A percentile compares a stretch with the other conserved stretches of the same genome.
Evolutionary conservation across 1,139 yeast species (phyloP).

Genomic region (Candida pseudoviswanathii): DNA sequence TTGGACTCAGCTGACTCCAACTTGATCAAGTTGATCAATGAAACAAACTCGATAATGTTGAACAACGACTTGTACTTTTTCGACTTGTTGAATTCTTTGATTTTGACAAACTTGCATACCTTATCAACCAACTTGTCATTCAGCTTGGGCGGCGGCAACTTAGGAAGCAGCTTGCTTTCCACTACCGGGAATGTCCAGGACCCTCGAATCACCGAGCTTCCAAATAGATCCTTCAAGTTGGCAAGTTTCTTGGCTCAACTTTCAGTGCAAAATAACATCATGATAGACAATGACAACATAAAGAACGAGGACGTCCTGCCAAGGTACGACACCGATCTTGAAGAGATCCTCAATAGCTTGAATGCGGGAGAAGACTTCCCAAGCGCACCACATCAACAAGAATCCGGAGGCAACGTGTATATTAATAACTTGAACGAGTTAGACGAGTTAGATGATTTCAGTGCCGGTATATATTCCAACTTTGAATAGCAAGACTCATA

Average conservation of each 20-base stretch:
- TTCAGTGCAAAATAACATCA: constrained; percentile 63
- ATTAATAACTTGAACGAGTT: constrained; percentile 52
- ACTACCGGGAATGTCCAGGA: constrained; percentile 12
- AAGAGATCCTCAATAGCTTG: constrained; percentile 18
- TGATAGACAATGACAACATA: constrained; percentile 45
- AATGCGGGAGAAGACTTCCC: constrained; percentile 17
- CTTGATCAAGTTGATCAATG: constrained; percentile 48
- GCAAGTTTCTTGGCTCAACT: constrained; percentile 71
- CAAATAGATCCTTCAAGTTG: constrained; percentile 47
- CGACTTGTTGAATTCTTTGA: constrained; percentile 32
- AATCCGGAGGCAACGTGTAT: constrained; percentile 44
- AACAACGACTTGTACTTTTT: constrained; percentile 32
- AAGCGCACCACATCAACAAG: constrained; percentile 34
- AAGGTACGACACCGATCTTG: constrained; percentile 29
- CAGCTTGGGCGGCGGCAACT: constrained; percentile 22
- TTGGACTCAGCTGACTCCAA: constrained; percentile 43
- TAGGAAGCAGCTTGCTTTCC: constrained; percentile 14
- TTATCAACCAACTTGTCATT: constrained; percentile 30
- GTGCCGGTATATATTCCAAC: constrained; percentile 89
- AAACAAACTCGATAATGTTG: constrained; percentile 37
- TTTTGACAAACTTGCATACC: constrained; percentile 31
- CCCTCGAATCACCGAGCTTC: constrained; percentile 22
- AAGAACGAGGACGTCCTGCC: constrained; percentile 9
- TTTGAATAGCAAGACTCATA: constrained; percentile 45
- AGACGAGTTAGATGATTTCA: constrained; percentile 78